Base-by-base conservation (phyloP, 1,284 basidiomycete species). In the Ganoderma multipileum region DNA sequence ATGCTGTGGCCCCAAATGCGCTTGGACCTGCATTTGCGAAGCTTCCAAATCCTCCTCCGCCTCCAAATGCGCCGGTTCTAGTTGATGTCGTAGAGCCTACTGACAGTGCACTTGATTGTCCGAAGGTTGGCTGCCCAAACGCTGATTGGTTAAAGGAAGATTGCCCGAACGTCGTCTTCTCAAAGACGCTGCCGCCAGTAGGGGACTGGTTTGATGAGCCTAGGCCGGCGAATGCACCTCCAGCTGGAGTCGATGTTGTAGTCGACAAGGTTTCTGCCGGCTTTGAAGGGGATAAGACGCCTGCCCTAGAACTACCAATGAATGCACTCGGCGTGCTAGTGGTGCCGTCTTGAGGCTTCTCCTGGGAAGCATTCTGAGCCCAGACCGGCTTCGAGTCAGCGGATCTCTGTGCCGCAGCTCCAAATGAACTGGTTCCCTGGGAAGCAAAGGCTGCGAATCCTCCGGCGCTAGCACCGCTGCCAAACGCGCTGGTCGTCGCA, bases 91-190 rank as follows among this genome's bases (percentile, higher is more conserved):
- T 30, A 16, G 69, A 30, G 6, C 60, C 44, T 1, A 64, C 54
- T 14, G 68, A 58, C n/a, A 68, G 61, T 20, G 65, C 59, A 8
- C 59, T 16, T 14, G 65, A 20, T 30, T 72, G 67, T 20, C 74
- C 77, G 64, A 79, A 79, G 2, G 68, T 59, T 16, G 76, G 67
- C 64, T 76, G 71, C 38, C 72, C 74, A 63, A 74, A 72, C 33
- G 71, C 39, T 20, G 74, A 61, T 38, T 65, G 70, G 67, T 77
- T 76, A 44, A 77, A 75, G 28, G 76, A 74, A 14, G 79, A 64
- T 63, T 81, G 78, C 9, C 81, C 78, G 63, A 84, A 81, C 3
- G 77, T 72, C 26, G 83, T 70, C 68, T 80, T 79, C 1, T 79
- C 82, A 54, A 82, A 81, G 2, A 75, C 65, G 67, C 69, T 81